Evolutionary conservation across 2,329 filamentous ascomycete genomes (phyloP).

Genomic region (Fusarium pininemorale): DNA sequence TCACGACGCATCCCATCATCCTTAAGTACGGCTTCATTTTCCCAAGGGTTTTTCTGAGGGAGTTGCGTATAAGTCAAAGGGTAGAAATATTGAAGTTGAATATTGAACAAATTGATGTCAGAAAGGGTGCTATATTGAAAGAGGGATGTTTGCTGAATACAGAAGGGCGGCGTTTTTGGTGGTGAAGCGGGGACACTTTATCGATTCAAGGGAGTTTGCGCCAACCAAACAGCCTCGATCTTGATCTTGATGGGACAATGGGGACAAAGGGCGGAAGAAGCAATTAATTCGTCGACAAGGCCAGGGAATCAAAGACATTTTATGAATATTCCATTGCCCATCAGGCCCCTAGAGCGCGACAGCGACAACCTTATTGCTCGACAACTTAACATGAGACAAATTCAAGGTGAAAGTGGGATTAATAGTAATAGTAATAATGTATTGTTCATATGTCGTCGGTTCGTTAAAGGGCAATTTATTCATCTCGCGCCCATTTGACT

Average conservation of each 20-base stretch:
- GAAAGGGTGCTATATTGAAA: conserved; percentile 25
- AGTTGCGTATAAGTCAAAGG: conserved; percentile 17
- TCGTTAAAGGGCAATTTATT: conserved; percentile 3
- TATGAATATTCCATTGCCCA: conserved; percentile 10
- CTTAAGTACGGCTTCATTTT: conserved; percentile 39
- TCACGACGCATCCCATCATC: conserved; percentile 8
- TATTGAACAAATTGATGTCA: background rate
- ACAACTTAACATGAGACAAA: background rate
- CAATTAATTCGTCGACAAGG: conserved; percentile 9
- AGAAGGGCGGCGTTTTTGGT: conserved; percentile 15
- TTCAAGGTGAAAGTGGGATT: background rate
- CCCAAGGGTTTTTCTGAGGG: conserved; percentile 25
- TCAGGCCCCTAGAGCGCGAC: background rate
- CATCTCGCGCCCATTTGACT: conserved; percentile 5
- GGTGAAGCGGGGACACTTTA: conserved; percentile 21
- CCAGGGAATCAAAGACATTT: conserved; percentile 13
- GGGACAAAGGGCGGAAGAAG: conserved; percentile 27
- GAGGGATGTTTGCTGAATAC: conserved; percentile 1
- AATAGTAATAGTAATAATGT: background rate
- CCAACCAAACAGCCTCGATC: conserved; percentile 9
- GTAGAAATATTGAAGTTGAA: conserved; percentile 31
- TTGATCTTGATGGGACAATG: conserved; percentile 5
- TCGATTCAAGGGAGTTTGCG: conserved; percentile 22
- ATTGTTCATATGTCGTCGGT: conserved; percentile 8
- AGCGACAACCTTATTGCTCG: background rate